Base-by-base conservation (phyloP, 2,329 filamentous ascomycete genomes). In the Penicillium sp. region DNA sequence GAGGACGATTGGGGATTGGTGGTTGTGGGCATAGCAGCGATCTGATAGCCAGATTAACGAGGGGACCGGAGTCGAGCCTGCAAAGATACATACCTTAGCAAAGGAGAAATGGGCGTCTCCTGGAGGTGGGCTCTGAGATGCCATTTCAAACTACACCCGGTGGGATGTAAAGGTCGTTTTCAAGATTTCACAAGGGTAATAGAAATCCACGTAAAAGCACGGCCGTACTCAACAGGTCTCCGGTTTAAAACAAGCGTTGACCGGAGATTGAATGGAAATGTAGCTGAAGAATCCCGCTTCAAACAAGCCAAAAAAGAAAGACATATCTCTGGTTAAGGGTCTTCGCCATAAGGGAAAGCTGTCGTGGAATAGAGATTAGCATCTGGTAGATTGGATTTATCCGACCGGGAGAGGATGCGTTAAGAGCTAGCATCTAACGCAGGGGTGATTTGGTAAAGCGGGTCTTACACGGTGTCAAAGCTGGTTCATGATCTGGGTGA, bases 41-140 rank as follows among this genome's bases (percentile, higher is more conserved):
- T 73, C 74, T 76, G 49, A 43, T 53, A 20, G 24, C 28, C 18
- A 49, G 46, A 52, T 69, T 46, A 70, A 58, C 45, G 18, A 45
- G 41, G 38, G 22, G 24, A 25, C 35, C n/a, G 16, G 9, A 10
- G 14, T 18, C 31, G 27, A 53, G 14, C 24, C 6, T 28, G 16
- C 3, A 7, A 14, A 24, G 4, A 7, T n/a, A 63, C 77, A 52
- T 76, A 89, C 88, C 81, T 89, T 90, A 73, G 88, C 88, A 78
- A 91, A 91, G 39, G 87, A 89, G 62, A 86, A 81, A 72, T 64
- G 64, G 47, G 61, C 53, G 33, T 65, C 63, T 58, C 61, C 64
- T 49, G 56, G 50, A 31, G 62, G 57, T 47, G 63, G 60, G 50
- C 57, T 60, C 46, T 69, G 62, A 25, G 69, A 68, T 57, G 63